Percentiles rank a stretch among this genome's conserved stretches.
Conservation (phyloP, 129 eudicot genomes). For the Artemisia tridentata region DNA sequence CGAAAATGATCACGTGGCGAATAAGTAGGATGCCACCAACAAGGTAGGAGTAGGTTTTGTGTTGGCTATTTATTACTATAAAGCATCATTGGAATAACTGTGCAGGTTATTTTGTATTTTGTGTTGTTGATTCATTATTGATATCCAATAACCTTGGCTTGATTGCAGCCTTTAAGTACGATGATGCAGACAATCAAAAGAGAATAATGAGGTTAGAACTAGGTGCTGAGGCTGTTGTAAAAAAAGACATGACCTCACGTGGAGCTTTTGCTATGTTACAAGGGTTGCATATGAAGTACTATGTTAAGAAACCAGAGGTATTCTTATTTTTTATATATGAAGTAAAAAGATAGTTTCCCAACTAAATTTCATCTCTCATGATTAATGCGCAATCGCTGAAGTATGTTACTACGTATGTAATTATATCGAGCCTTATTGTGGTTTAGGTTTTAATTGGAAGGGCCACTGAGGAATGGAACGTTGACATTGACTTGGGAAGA, state of each 20-base stretch:
- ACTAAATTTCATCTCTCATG: no score
- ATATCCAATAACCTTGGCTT: conserved; percentile 1
- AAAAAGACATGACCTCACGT: conserved; percentile 48
- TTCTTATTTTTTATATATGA: not conserved
- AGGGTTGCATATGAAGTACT: conserved; percentile 49
- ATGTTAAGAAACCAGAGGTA: conserved; percentile 66
- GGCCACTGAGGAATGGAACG: conserved; percentile 51
- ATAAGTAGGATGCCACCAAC: no score
- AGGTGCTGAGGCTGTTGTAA: conserved; percentile 46
- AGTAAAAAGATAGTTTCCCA: no score
- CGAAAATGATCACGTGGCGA: no score
- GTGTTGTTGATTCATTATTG: not conserved
- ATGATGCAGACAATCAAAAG: conserved; percentile 43
- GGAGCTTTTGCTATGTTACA: conserved; percentile 74
- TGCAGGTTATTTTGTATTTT: not conserved
- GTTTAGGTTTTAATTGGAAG: conserved; percentile 70
- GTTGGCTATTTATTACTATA: not conserved
- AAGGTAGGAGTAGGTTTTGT: not conserved
- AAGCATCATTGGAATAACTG: no score
- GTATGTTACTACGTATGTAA: no score
- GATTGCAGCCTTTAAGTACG: conserved; percentile 48
- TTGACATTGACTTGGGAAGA: conserved; percentile 75
- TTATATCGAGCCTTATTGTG: conserved; percentile 7
- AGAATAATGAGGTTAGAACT: conserved; percentile 62
- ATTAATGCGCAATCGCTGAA: no score